phyloP scores from a whole-genome alignment of 148 eudicot genomes.

The Fagopyrum esculentum region DNA sequence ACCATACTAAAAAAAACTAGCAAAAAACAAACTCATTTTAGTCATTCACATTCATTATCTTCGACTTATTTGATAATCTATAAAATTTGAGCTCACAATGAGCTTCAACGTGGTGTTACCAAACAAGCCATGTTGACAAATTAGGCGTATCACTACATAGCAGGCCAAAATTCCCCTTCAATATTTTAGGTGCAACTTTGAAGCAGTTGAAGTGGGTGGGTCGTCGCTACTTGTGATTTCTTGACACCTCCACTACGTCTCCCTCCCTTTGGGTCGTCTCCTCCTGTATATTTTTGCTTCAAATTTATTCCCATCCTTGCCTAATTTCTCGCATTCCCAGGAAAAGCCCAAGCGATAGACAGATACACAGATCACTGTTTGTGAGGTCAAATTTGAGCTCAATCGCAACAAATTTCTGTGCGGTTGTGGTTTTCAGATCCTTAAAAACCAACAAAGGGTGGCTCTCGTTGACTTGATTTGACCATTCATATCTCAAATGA shows the following conservation, averaged over 20 bases:
- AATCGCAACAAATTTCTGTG: neutral
- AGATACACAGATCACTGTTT: neutral
- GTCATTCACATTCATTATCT: no score
- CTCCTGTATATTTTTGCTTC: neutral
- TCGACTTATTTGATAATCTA: no score
- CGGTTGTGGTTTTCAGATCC: neutral
- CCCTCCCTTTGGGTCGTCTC: neutral
- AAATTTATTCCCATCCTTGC: slow-evolving; percentile 1
- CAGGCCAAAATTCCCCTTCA: no score
- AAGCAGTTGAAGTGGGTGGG: neutral
- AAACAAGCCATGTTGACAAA: no score
- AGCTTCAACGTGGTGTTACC: no score
- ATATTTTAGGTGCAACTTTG: neutral
- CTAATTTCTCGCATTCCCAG: neutral
- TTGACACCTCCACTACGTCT: slow-evolving; percentile 1
- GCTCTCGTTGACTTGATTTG: neutral
- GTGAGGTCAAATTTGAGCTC: neutral
- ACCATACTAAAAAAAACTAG: no score
- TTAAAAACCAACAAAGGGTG: neutral
- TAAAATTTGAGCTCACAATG: no score
- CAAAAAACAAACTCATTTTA: no score
- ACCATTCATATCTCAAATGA: neutral
- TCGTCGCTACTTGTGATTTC: neutral
- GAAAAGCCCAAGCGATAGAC: neutral
- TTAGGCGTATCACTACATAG: no score